These are phyloP conservation scores for Spinacia oleracea DNA, from an alignment of 179 eudicot species.

Conservation along the genomic window DNA sequence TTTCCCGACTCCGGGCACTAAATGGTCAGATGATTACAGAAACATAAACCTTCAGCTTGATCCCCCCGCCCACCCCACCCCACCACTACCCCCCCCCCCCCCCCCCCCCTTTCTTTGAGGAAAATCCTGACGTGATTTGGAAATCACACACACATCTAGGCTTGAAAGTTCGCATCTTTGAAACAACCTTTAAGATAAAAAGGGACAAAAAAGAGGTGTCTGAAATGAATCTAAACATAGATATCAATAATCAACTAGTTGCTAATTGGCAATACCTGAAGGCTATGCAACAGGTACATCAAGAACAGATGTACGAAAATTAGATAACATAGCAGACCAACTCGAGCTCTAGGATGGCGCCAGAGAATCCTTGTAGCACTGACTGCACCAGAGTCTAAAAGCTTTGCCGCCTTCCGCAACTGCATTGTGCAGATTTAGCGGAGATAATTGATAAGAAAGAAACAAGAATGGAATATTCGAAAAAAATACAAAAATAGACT, in stretches of 20 bases:
- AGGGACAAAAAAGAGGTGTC: not conserved
- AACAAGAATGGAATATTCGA: not conserved
- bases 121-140: not conserved
- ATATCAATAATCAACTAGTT: not conserved
- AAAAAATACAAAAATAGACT: not conserved
- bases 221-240: not conserved
- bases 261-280: slow-evolving; percentile 61
- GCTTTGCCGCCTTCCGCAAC: slow-evolving; percentile 92
- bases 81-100: not conserved
- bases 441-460: not conserved
- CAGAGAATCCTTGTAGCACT: slow-evolving; percentile 94
- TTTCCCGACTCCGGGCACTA: not conserved
- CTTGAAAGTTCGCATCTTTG: not conserved
- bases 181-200: not conserved
- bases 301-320: slow-evolving; percentile 95
- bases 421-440: slow-evolving; percentile 29
- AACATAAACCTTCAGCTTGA: not conserved
- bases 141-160: not conserved
- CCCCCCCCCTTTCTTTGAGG: not conserved
- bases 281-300: slow-evolving; percentile 95
- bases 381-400: slow-evolving; percentile 91
- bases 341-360: slow-evolving; percentile 96
- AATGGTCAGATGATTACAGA: not conserved
- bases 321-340: slow-evolving; percentile 75
- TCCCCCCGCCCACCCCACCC: not conserved